A percentile compares a stretch with the other conserved stretches of the same genome.
phyloP scores from a whole-genome alignment of 257 asterid species.

The Lycium ferocissimum region DNA sequence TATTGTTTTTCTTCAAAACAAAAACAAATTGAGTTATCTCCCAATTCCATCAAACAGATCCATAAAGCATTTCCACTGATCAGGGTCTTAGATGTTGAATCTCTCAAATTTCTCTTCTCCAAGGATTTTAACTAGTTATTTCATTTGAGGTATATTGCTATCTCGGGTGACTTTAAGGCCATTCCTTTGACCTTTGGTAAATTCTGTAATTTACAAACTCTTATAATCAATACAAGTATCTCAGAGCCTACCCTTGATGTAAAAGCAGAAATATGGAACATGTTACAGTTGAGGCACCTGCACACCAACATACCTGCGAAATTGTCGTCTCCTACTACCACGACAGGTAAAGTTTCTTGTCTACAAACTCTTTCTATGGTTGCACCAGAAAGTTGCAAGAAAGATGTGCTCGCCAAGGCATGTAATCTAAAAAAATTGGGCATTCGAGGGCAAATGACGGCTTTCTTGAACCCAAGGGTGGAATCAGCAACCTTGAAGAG shows the following conservation, averaged over 20 bases:
- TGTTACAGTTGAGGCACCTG: not conserved
- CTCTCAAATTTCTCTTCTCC: not conserved
- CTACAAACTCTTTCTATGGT: conserved; percentile 66
- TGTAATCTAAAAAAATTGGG: conserved; percentile 60
- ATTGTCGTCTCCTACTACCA: conserved; percentile 42
- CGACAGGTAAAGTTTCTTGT: conserved; percentile 32
- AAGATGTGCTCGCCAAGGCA: conserved; percentile 54
- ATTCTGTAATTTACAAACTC: conserved; percentile 22
- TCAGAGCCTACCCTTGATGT: not conserved
- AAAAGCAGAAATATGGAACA: conserved; percentile 18
- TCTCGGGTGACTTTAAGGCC: not conserved
- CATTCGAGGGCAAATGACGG: conserved; percentile 52
- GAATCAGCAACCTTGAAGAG: conserved; percentile 48
- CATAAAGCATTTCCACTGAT: conserved; percentile 25
- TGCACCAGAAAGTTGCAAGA: conserved; percentile 68
- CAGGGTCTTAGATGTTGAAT: conserved; percentile 2
- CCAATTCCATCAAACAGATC: not conserved
- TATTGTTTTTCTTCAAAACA: conserved; percentile 6
- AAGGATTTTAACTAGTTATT: not conserved
- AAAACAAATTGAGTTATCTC: not conserved
- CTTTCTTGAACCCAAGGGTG: conserved; percentile 39
- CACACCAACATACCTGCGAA: conserved; percentile 49
- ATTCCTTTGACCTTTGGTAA: not conserved
- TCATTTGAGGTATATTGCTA: conserved; percentile 26
- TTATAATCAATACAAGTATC: not conserved